Base-by-base conservation (phyloP, 2,329 filamentous ascomycete species). In the Ilyonectria sp. region DNA sequence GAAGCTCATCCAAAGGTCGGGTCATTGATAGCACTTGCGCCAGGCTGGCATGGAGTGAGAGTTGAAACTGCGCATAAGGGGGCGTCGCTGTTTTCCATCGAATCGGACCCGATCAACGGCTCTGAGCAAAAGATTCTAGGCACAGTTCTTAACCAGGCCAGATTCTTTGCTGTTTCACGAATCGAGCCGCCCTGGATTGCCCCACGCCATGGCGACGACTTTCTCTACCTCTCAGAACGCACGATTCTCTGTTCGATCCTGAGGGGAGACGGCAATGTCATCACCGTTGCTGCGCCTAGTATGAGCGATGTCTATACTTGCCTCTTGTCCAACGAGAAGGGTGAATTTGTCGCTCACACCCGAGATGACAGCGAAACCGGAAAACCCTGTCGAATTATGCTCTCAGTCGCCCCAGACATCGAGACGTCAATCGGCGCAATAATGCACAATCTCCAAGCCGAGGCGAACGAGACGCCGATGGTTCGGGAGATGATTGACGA, bases 121-220 rank as follows among this genome's bases (percentile, higher is more conserved):
- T 8, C 26, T 5, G 6, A 29, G 26, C 47, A 26, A 2, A n/a
- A n/a, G 26, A 37, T 44, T 29, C 54, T 46, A 6, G 54, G 37
- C 35, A 19, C 13, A 10, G 7, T 44, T 46, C 21, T 9, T 6
- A 15, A 57, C 3, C 54, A 57, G 9, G 19, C 37, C 6, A 57
- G 54, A 57, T 57, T 46, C 21, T 57, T 43, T 57, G 54, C 54
- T 13, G 9, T 57, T n/a, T 57, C 54, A 8, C 54, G 11, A 23
- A 43, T 40, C 4, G 54, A 57, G 37, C 54, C 37, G 37, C 54
- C 54, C 5, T 57, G 37, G 54, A 57, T 57, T 23, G 53, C 53
- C 13, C 53, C 53, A 6, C 53, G 53, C 31, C 53, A 56, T 26
- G 53, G 53, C 4, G 53, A 56, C 21, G 35, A 43, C 11, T 56